Percentiles rank a stretch among this genome's conserved stretches.
phyloP scores from a whole-genome alignment of 768 basidiomycete genomes.

The Dictyophora rubrovolvata region DNA sequence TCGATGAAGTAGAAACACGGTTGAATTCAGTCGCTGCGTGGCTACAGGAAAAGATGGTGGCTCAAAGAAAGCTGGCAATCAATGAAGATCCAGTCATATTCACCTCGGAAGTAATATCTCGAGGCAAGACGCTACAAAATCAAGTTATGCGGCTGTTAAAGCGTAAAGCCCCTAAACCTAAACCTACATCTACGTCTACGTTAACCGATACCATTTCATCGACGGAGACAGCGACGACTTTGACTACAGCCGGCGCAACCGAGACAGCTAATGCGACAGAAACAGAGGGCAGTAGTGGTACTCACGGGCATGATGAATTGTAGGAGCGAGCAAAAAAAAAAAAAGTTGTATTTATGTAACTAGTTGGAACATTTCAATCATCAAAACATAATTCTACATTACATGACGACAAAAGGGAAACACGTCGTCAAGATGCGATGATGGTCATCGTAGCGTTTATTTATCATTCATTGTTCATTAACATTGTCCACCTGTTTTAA shows the following conservation, averaged over 20 bases:
- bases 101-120: slow-evolving; percentile 75
- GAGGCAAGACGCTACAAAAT: slow-evolving; percentile 70
- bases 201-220: slow-evolving; percentile 5
- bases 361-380: not conserved
- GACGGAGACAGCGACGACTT: not conserved
- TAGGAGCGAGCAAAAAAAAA: not conserved
- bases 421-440: too few relatives aligned
- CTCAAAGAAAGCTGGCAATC: slow-evolving; percentile 63
- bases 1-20: slow-evolving; percentile 65
- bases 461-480: not conserved
- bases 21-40: slow-evolving; percentile 75
- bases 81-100: slow-evolving; percentile 82
- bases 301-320: not conserved
- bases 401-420: too few relatives aligned
- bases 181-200: slow-evolving; percentile 37
- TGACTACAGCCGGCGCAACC: too few relatives aligned
- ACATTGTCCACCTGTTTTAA: not conserved
- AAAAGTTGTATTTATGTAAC: not conserved
- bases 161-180: slow-evolving; percentile 57
- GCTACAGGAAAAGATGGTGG: slow-evolving; percentile 73
- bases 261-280: not conserved
- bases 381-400: too few relatives aligned
- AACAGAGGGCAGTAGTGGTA: not conserved
- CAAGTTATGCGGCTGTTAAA: slow-evolving; percentile 58
- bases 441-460: too few relatives aligned